Conservation (phyloP, 2,329 filamentous ascomycete genomes). For the Phialophora expanda region DNA sequence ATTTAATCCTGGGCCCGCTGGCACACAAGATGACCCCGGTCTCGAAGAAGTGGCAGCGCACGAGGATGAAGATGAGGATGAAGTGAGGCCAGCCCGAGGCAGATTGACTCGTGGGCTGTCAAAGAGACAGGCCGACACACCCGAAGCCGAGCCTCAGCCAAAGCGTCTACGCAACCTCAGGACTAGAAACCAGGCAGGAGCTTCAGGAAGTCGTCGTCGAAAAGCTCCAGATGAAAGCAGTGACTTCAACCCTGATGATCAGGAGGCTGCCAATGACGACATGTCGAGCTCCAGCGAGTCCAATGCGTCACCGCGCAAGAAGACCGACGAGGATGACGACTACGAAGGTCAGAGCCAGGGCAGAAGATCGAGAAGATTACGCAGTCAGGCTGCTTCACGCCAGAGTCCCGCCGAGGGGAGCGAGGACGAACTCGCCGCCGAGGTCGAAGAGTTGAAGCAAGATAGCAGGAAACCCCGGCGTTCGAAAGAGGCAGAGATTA, state of each 20-base stretch:
- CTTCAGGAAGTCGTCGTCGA: slow-evolving; percentile 50
- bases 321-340: slow-evolving; percentile 50
- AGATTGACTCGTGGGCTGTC: slow-evolving; percentile 45
- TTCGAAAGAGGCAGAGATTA: slow-evolving; percentile 40
- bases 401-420: slow-evolving; percentile 52
- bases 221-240: slow-evolving; percentile 62
- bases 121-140: slow-evolving; percentile 42
- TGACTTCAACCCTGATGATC: slow-evolving; percentile 66
- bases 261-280: slow-evolving; percentile 62
- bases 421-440: slow-evolving; percentile 46
- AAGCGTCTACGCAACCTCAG: slow-evolving; percentile 41
- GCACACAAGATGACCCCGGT: slow-evolving; percentile 47
- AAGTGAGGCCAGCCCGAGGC: slow-evolving; percentile 57
- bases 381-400: slow-evolving; percentile 54
- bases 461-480: slow-evolving; percentile 49
- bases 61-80: slow-evolving; percentile 56
- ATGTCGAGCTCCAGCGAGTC: slow-evolving; percentile 58
- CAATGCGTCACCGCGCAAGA: slow-evolving; percentile 51
- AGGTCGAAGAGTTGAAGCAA: slow-evolving; percentile 52
- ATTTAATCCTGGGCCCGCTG: slow-evolving; percentile 43
- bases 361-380: slow-evolving; percentile 59
- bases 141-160: slow-evolving; percentile 42
- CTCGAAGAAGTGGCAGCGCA: slow-evolving; percentile 50
- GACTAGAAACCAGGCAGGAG: slow-evolving; percentile 45
- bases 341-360: slow-evolving; percentile 53